phyloP scores from a whole-genome alignment of 129 eudicot species.

The Heracleum sosnowskyi region DNA sequence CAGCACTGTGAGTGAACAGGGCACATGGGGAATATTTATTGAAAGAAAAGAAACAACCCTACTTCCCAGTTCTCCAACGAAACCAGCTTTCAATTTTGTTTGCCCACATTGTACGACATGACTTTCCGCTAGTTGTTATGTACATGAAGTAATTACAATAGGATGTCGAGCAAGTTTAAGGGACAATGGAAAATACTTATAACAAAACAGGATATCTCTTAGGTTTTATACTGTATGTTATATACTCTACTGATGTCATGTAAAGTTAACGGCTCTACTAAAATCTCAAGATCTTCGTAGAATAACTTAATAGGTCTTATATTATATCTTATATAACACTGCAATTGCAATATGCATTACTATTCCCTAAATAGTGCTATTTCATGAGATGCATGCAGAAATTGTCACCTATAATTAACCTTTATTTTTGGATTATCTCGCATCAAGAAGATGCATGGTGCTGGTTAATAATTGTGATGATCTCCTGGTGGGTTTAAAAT shows the following conservation, averaged over 20 bases:
- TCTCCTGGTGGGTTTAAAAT: not conserved
- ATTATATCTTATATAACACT: no score
- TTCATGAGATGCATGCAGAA: not conserved
- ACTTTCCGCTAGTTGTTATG: not conserved
- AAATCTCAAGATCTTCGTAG: no score
- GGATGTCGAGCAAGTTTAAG: no score
- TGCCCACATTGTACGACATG: not conserved
- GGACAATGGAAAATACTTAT: not conserved
- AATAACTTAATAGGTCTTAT: not conserved
- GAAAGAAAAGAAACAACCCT: not conserved
- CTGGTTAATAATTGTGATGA: not conserved
- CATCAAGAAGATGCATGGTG: not conserved
- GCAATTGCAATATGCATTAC: not conserved
- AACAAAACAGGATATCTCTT: no score
- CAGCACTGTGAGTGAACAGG: not conserved
- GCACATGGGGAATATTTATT: conserved; percentile 8
- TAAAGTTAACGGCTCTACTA: no score
- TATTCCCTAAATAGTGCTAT: not conserved
- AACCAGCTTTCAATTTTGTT: not conserved
- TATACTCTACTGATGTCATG: no score
- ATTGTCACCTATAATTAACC: not conserved
- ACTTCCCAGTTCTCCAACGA: not conserved
- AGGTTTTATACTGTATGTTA: no score
- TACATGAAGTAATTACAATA: not conserved
- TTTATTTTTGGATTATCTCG: not conserved